phyloP scores from a whole-genome alignment of 2,329 filamentous ascomycete species.

The Ophiostoma fasciatum region DNA sequence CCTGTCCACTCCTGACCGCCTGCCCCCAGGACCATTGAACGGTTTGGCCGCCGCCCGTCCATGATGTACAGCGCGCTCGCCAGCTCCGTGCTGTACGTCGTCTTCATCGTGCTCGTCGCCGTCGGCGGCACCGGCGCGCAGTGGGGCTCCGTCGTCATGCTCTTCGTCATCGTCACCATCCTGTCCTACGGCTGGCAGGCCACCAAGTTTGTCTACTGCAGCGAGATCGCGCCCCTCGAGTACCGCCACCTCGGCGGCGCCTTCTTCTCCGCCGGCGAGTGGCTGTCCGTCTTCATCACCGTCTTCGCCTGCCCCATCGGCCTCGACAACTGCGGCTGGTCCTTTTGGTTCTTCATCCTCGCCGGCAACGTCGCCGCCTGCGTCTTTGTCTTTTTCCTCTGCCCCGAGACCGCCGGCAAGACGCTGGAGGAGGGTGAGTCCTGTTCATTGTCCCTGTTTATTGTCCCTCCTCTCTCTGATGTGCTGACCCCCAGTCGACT shows the following conservation, averaged over 20 bases:
- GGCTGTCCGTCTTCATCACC: neutral
- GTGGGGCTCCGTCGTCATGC: neutral
- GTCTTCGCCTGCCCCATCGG: slow-evolving; percentile 3
- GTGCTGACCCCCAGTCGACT: too few species aligned
- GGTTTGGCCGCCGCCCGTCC: neutral
- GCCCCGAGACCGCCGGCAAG: slow-evolving; percentile 1
- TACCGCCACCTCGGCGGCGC: slow-evolving; percentile 3
- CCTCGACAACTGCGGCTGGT: slow-evolving; percentile 1
- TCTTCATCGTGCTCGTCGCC: slow-evolving; percentile 1
- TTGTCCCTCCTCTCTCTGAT: neutral
- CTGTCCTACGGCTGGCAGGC: slow-evolving; percentile 1
- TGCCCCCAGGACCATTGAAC: slow-evolving; percentile 1
- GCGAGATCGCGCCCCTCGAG: slow-evolving; percentile 1
- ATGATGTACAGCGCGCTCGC: neutral
- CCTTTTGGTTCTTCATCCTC: slow-evolving; percentile 1
- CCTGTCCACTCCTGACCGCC: too few species aligned
- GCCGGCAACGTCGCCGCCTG: neutral
- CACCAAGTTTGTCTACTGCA: neutral
- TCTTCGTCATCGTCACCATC: neutral
- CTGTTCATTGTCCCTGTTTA: neutral
- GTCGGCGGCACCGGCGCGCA: neutral
- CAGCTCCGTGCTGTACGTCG: neutral
- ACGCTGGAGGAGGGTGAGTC: slow-evolving; percentile 2
- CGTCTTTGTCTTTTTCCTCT: slow-evolving; percentile 1
- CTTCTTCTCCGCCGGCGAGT: neutral